Conservation (phyloP, 306 rosid genomes). For the Cotoneaster glaucophyllus region DNA sequence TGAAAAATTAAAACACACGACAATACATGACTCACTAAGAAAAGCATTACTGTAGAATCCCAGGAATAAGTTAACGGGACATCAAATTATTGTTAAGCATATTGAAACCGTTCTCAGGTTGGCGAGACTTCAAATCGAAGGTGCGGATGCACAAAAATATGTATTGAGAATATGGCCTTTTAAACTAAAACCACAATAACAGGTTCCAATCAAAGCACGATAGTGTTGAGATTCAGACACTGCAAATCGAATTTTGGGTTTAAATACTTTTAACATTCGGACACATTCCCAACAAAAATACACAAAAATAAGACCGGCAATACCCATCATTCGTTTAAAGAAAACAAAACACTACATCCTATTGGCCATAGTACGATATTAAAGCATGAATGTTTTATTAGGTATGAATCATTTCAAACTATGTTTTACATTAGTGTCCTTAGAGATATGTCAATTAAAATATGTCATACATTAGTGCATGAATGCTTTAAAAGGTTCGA, state of each 20-base stretch:
- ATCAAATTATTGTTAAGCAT: neutral
- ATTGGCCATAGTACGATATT: slow-evolving; percentile 28
- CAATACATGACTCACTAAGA: no score
- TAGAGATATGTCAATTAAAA: no score
- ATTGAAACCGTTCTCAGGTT: no score
- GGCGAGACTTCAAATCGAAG: no score
- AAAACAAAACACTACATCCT: slow-evolving; percentile 16
- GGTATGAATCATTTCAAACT: no score
- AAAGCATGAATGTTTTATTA: no score
- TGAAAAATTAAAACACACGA: no score
- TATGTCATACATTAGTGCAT: no score
- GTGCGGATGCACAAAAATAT: neutral
- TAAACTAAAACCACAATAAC: slow-evolving; percentile 2
- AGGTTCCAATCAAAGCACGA: neutral
- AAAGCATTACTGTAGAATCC: neutral
- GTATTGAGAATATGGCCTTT: neutral
- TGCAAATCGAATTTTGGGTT: neutral
- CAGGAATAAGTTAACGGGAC: neutral
- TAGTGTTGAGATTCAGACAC: neutral
- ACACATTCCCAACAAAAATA: neutral
- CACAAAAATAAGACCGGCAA: neutral
- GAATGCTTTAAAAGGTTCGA: no score
- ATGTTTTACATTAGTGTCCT: no score
- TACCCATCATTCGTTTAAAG: slow-evolving; percentile 6
- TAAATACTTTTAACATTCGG: no score